Base-by-base conservation (phyloP, 306 rosid genomes). In the Abrus pulchellus region DNA sequence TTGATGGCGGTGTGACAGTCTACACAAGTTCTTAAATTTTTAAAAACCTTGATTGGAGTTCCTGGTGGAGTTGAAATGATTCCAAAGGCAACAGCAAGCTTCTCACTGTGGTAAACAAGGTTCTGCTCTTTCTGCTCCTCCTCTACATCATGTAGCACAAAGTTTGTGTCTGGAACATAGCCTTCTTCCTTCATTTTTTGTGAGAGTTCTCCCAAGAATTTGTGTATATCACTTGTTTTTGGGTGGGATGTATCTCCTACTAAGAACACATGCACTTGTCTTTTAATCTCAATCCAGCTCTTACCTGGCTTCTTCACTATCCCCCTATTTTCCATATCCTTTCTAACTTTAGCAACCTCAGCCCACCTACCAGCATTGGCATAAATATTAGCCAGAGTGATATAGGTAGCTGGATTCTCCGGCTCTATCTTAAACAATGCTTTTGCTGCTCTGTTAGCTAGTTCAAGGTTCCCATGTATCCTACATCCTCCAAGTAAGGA, bases 401-500 rank as follows among this genome's bases (percentile, higher is more conserved):
- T 75, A 68, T 92, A 90, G 11, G 93, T 89, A 67, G 92, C 92
- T 6, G 91, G 89, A 74, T 92, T 90, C 79, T 89, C 90, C 7
- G 93, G 94, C 69, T 90, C 97, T 84, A 87, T 83, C 74, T 85
- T 79, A 83, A 90, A 86, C 81, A 90, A 89, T 20, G 89, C 88
- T 57, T 92, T 80, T 38, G 94, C 89, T 44, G 91, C 92, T 56
- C 73, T 84, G 69, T 86, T 72, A 20, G 92, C 94, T 20, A 92
- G 57, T 61, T 86, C 83, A 78, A 89, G 70, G 80, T 90, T 90
- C 67, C 93, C 89, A 63, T 86, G 89, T 70, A 90, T 92, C 85
- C 93, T 83, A 68, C 97, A 92, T 48, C 94, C 94, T 71, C 93
- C 92, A 47, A 90, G 88, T 75, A 86, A 72, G 63, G 93, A 89